A percentile compares a stretch with the other conserved stretches of the same genome.
These are phyloP conservation scores for Picochlorum sp. DNA, from an alignment of 139 green algal species.

Conservation along the genomic window DNA sequence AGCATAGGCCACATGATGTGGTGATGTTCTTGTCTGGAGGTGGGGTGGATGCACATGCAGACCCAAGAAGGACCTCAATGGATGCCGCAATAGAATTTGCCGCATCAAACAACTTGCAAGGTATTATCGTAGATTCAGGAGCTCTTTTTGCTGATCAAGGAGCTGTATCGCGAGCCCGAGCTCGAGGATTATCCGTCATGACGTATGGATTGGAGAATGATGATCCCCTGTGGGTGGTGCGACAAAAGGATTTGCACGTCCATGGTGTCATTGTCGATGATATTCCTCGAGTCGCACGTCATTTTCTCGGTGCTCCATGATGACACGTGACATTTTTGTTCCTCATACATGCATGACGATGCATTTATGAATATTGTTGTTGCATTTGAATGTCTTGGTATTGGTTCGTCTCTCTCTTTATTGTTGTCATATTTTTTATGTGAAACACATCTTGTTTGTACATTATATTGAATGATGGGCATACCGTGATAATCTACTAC, in stretches of 20 bases:
- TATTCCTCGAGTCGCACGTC: conserved; percentile 20
- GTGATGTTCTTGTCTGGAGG: conserved; percentile 73
- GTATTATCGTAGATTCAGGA: conserved; percentile 56
- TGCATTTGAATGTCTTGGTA: no score
- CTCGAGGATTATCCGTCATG: conserved; percentile 48
- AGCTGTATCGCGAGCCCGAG: conserved; percentile 25
- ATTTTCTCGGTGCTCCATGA: not conserved
- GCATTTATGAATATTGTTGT: no score
- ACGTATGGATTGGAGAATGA: conserved; percentile 77
- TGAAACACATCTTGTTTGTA: no score
- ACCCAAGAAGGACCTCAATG: conserved; percentile 60
- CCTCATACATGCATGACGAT: no score
- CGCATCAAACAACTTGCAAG: conserved; percentile 34
- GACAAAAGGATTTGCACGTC: conserved; percentile 58
- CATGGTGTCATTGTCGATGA: conserved; percentile 73
- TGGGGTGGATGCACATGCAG: conserved; percentile 44
- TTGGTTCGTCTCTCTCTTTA: no score
- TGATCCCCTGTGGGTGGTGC: conserved; percentile 46
- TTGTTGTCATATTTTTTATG: no score
- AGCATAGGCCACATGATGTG: conserved; percentile 31
- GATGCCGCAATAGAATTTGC: conserved; percentile 54
- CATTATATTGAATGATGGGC: no score
- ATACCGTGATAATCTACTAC: no score
- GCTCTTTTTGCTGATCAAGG: conserved; percentile 21
- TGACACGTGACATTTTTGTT: not conserved